Percentiles rank a stretch among this genome's conserved stretches.
phyloP scores from a whole-genome alignment of 2,329 filamentous ascomycete genomes.

The Emmonsia crescens region DNA sequence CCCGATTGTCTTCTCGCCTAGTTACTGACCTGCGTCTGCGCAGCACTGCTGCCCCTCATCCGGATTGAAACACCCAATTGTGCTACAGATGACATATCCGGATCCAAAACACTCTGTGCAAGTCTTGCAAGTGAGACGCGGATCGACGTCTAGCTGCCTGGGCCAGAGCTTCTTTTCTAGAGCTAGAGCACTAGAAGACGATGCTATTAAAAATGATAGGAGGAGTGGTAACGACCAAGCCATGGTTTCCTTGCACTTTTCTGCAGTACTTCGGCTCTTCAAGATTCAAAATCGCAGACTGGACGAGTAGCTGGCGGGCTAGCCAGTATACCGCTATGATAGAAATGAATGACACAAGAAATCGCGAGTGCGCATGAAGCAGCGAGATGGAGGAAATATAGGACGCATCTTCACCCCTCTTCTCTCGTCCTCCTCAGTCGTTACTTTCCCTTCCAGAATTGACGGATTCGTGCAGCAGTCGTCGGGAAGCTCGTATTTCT shows the following conservation, averaged over 20 bases:
- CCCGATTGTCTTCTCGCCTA: background rate
- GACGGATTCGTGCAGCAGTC: background rate
- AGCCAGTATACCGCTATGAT: too few relatives aligned
- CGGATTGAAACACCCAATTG: slow-evolving; percentile 3
- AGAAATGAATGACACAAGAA: background rate
- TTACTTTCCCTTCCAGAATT: background rate
- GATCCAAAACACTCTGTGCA: slow-evolving; percentile 7
- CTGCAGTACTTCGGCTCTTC: too few relatives aligned
- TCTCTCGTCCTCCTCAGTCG: background rate
- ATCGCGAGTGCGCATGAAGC: too few relatives aligned
- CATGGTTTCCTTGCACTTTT: background rate
- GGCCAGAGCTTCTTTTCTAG: background rate
- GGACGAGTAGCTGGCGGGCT: background rate
- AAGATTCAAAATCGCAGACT: background rate
- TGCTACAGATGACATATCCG: slow-evolving; percentile 2
- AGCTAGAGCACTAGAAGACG: background rate
- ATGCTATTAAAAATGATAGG: background rate
- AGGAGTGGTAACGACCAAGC: background rate
- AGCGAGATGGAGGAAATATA: background rate
- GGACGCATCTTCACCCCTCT: background rate
- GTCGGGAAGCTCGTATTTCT: background rate
- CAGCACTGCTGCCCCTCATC: slow-evolving; percentile 3
- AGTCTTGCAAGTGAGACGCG: slow-evolving; percentile 3
- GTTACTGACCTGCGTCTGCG: slow-evolving; percentile 2
- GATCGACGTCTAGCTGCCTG: background rate